A percentile compares a stretch with the other conserved stretches of the same genome.
phyloP scores from a whole-genome alignment of 768 basidiomycete genomes.

The Pleurotus ostreatus region DNA sequence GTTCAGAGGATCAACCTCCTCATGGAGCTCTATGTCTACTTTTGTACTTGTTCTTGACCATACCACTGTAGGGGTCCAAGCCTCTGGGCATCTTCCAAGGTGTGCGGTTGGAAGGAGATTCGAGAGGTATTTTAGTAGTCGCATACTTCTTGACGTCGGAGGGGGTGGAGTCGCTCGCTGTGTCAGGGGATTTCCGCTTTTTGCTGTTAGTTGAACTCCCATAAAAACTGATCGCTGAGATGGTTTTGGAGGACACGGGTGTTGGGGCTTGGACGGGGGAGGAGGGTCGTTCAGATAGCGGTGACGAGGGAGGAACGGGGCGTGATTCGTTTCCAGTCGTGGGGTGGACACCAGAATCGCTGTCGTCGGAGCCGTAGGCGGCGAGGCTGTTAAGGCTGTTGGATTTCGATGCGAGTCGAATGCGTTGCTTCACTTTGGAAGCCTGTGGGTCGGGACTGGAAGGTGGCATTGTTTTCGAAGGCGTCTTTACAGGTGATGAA shows the following conservation, averaged over 20 bases:
- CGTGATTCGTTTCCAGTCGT: neutral
- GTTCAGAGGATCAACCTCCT: neutral
- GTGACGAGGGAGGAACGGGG: conserved; percentile 10
- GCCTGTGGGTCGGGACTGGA: conserved; percentile 47
- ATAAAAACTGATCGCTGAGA: conserved; percentile 26
- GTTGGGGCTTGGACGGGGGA: conserved; percentile 20
- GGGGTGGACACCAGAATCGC: conserved; percentile 12
- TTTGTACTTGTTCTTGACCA: neutral
- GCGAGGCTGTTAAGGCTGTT: conserved; percentile 17
- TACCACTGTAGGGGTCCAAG: conserved; percentile 4
- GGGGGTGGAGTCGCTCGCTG: neutral
- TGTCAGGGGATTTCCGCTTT: conserved; percentile 13
- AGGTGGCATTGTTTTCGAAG: conserved; percentile 14
- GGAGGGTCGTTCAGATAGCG: conserved; percentile 22
- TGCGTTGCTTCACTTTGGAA: conserved; percentile 47
- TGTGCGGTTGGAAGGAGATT: neutral
- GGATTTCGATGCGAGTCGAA: conserved; percentile 33
- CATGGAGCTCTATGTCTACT: conserved; percentile 1
- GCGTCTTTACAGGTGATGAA: conserved; percentile 18
- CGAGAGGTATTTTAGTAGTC: conserved; percentile 10
- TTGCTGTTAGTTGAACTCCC: conserved; percentile 11
- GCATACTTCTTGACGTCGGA: conserved; percentile 9
- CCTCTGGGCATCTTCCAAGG: neutral
- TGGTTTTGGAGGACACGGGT: conserved; percentile 25
- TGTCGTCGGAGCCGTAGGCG: conserved; percentile 26